Evolutionary conservation across 345 rosid genomes (phyloP).

Genomic region (Rhizophora apiculata): DNA sequence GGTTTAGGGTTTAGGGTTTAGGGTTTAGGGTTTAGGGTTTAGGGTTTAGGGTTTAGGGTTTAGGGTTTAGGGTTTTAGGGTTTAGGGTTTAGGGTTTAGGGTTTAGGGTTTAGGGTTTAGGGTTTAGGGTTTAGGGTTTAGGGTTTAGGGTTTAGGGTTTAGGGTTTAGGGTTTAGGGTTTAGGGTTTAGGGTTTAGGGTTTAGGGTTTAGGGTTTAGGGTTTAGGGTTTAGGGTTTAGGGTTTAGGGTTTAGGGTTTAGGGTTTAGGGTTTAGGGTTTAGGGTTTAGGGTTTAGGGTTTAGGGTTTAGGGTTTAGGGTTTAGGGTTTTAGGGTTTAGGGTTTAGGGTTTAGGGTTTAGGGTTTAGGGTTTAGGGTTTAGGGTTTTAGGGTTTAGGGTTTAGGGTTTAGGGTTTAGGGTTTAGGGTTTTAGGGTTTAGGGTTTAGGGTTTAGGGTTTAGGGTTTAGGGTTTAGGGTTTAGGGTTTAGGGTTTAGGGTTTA

Average conservation of each 20-base stretch:
- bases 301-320: conserved; percentile 27
- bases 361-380: conserved; percentile 19
- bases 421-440: conserved; percentile 3
- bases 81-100: conserved; percentile 30
- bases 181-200: conserved; percentile 32
- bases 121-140: conserved; percentile 31
- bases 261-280: conserved; percentile 10
- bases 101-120: conserved; percentile 30
- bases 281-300: conserved; percentile 26
- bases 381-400: conserved; percentile 25
- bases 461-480: conserved; percentile 30
- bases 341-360: conserved; percentile 14
- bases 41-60: conserved; percentile 32
- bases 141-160: conserved; percentile 31
- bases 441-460: conserved; percentile 19
- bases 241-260: conserved; percentile 30
- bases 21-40: conserved; percentile 30
- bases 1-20: conserved; percentile 32
- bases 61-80: conserved; percentile 31
- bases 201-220: conserved; percentile 31
- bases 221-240: conserved; percentile 30
- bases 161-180: conserved; percentile 31
- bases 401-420: conserved; percentile 23
- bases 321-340: conserved; percentile 29
- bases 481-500: conserved; percentile 30